Conservation (phyloP, 306 rosid species). For the Acacia melanoxylon region DNA sequence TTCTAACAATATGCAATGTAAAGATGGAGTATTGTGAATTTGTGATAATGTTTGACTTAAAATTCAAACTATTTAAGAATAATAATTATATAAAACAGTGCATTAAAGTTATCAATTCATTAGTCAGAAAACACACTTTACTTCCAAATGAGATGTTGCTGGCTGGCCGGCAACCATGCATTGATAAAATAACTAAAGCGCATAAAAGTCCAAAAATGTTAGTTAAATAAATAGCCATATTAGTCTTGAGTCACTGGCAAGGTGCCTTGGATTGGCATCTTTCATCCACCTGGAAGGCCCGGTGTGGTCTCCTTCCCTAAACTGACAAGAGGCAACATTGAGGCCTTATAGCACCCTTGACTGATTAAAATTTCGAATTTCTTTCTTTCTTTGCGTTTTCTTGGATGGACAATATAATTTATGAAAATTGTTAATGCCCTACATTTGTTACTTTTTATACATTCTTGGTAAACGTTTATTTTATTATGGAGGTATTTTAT, state of each 20-base stretch:
- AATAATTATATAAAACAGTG: not conserved
- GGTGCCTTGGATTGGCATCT: not conserved
- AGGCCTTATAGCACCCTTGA: not conserved
- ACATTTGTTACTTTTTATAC: not conserved
- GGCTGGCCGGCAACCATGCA: not conserved
- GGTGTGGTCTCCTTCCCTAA: not conserved
- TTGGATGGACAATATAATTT: not conserved
- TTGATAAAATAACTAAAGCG: not conserved
- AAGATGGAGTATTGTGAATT: not conserved
- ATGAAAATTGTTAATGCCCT: not conserved
- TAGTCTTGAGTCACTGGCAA: not conserved
- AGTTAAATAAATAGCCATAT: not conserved
- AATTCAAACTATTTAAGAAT: not conserved
- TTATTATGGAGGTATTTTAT: not conserved
- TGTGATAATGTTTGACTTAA: not conserved
- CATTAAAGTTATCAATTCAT: not conserved
- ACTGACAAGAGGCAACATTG: not conserved
- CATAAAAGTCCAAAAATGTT: not conserved
- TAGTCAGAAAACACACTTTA: not conserved
- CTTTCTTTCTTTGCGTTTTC: not conserved
- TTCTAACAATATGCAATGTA: not conserved
- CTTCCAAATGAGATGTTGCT: not conserved
- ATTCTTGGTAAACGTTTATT: not conserved
- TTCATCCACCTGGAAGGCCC: not conserved
- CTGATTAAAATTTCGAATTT: not conserved